phyloP scores from a whole-genome alignment of 2,329 filamentous ascomycete species.

The Fonsecaea nubica region DNA sequence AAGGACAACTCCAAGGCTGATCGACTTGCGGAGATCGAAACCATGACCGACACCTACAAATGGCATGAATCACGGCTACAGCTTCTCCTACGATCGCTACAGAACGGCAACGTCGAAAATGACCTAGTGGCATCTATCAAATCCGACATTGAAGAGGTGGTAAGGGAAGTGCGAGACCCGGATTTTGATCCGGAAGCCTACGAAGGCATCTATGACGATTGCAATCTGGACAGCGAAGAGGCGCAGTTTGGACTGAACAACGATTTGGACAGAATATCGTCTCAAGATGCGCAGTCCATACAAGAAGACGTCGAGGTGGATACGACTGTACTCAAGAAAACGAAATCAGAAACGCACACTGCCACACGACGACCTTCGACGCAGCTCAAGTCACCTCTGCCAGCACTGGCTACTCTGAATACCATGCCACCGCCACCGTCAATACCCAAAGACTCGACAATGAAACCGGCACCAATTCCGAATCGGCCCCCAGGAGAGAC shows the following conservation, averaged over 20 bases:
- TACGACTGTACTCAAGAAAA: slow-evolving; percentile 61
- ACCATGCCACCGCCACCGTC: slow-evolving; percentile 54
- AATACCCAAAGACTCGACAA: slow-evolving; percentile 63
- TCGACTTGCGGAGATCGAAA: slow-evolving; percentile 83
- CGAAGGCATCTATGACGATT: slow-evolving; percentile 91
- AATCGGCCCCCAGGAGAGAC: slow-evolving; percentile 85
- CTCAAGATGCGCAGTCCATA: slow-evolving; percentile 90
- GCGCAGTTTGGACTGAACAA: slow-evolving; percentile 79
- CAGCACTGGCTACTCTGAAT: slow-evolving; percentile 84
- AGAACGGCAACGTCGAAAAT: slow-evolving; percentile 88
- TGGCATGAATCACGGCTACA: slow-evolving; percentile 96
- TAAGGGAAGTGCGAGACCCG: slow-evolving; percentile 83
- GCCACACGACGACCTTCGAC: slow-evolving; percentile 76
- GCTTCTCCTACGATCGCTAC: slow-evolving; percentile 83
- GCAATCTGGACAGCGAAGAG: slow-evolving; percentile 91
- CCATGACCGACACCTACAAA: slow-evolving; percentile 87
- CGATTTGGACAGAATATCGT: slow-evolving; percentile 88
- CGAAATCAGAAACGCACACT: slow-evolving; percentile 62
- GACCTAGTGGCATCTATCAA: slow-evolving; percentile 87
- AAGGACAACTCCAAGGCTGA: slow-evolving; percentile 83
- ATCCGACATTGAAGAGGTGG: slow-evolving; percentile 93
- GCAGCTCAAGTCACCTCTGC: slow-evolving; percentile 91
- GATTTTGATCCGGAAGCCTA: slow-evolving; percentile 84
- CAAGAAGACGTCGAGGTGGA: slow-evolving; percentile 73
- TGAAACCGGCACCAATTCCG: slow-evolving; percentile 93